These are phyloP conservation scores for Exutisphaerella laricina DNA, from an alignment of 2,329 filamentous ascomycete genomes.

Conservation along the genomic window DNA sequence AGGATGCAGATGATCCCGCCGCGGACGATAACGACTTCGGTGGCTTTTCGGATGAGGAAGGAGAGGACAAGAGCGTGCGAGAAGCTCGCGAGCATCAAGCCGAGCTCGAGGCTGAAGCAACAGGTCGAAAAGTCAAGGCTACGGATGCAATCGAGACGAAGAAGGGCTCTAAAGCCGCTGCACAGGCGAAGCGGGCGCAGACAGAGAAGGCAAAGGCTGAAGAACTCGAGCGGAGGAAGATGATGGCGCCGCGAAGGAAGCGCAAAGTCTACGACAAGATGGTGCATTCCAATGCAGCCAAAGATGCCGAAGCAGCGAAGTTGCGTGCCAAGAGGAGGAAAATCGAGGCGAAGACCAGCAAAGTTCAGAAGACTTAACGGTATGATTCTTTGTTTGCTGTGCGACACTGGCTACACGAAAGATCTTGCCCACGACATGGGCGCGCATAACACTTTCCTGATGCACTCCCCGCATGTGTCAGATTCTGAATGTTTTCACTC, in stretches of 20 bases:
- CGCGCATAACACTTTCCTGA: too few species aligned
- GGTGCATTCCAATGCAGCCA: constrained; percentile 90
- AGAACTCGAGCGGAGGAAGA: constrained; percentile 86
- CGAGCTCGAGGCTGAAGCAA: constrained; percentile 88
- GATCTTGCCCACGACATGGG: too few species aligned
- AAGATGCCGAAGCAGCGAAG: constrained; percentile 82
- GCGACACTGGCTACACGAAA: too few species aligned
- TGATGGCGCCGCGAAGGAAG: constrained; percentile 98
- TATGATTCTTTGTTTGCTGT: too few species aligned
- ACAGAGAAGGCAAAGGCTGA: constrained; percentile 66
- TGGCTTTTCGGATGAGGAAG: constrained; percentile 46
- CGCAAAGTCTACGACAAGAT: constrained; percentile 97
- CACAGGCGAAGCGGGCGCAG: constrained; percentile 62
- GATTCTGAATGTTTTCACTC: too few species aligned
- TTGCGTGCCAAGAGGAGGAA: constrained; percentile 84
- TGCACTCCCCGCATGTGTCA: too few species aligned
- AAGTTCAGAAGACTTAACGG: constrained; percentile 2
- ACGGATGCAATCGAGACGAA: constrained; percentile 51
- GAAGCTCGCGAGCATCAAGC: constrained; percentile 68
- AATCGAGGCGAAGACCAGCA: constrained; percentile 53
- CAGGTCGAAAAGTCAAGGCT: constrained; percentile 51
- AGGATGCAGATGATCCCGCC: constrained; percentile 41
- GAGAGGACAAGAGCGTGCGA: constrained; percentile 55
- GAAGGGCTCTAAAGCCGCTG: constrained; percentile 60
- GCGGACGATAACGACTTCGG: constrained; percentile 44